Base-by-base conservation (phyloP, 352 stramenopile species). In the Phytophthora chlamydospora region DNA sequence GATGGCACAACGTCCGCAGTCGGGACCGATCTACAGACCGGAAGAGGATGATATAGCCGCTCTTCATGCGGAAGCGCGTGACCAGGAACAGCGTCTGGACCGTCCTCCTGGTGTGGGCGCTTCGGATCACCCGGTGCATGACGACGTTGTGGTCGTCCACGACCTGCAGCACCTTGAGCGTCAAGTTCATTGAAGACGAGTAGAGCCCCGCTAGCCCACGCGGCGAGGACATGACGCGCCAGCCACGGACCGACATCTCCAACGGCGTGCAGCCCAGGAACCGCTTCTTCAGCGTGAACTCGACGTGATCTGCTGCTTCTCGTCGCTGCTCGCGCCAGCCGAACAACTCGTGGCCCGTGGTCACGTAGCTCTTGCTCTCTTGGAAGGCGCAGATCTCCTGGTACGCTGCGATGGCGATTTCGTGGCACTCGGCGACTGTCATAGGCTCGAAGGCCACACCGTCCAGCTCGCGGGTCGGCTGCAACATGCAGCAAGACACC, bases 121-220 rank as follows among this genome's bases (percentile, higher is more conserved):
- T 72, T 11, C 52, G 67, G 35, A 88, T 83, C 29, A 79, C 62
- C 38, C 78, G 76, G 52, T 80, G 78, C 48, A 74, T 73, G 42
- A 89, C 65, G 13, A 90, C 65, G 52, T 85, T 90, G 58, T 86
- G 67, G 9, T 84, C 78, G 63, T 90, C 76, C 1, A 90, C 68
- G 36, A 73, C 51, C 58, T 89, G 76, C 19, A 76, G 31, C 16
- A 57, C 47, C 50, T 83, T 75, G 40, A 82, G 60, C 3, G 52
- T 71, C n/a, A 86, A 42, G 27, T 69, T 62, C 50, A 88, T 75
- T 27, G 64, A 62, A 1, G 77, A 60, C 42, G 81, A 88, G 59
- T 86, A 88, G 10, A 90, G 62, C 1, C 52, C 54, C 12, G 47
- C 40, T 17, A 83, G 39, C 5, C 52, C 58, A 41, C 31, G 62